Base-by-base conservation (phyloP, 2,329 filamentous ascomycete genomes). In the Hypoxylon sp. region DNA sequence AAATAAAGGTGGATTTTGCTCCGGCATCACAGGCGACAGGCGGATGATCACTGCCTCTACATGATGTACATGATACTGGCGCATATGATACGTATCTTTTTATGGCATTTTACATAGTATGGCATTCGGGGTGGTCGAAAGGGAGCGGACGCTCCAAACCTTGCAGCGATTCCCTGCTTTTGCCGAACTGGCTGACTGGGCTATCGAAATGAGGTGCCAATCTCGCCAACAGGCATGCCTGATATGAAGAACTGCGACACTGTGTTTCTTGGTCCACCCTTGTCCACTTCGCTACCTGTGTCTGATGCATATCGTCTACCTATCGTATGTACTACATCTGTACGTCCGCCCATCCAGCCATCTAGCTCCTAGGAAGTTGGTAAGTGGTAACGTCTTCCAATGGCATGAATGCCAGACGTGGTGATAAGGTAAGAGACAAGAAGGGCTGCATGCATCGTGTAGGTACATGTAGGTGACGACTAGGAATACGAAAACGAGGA, bases 171-270 rank as follows among this genome's bases (percentile, higher is more conserved):
- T 64, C 65, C 67, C 62, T 69, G 67, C 62, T 66, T 67, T 70
- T 69, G 55, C 69, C 66, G 59, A 65, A 67, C 68, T 67, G 56
- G 60, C 66, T 56, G 64, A 67, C 68, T 67, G 56, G 60, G 63
- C 54, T 51, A 64, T 61, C 46, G 51, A 63, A 64, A 68, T 64
- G 54, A 62, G 53, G 56, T 58, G 55, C 65, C 65, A 73, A 72
- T 73, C 65, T 73, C 70, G 70, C 70, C 70, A 72, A 72, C 66
- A 59, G 60, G 46, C n/a, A 54, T 30, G 52, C 56, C 50, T 69
- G 65, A 70, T 67, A 69, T 68, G 68, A 70, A 65, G 20, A 41
- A 67, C 56, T 71, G 63, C 68, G 59, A 69, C 70, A 69, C 60
- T 67, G 63, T 66, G 43, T 59, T 68, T 66, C 60, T 66, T 50